These are phyloP conservation scores for Eucalyptus marginata DNA, from an alignment of 345 rosid species.

Conservation along the genomic window DNA sequence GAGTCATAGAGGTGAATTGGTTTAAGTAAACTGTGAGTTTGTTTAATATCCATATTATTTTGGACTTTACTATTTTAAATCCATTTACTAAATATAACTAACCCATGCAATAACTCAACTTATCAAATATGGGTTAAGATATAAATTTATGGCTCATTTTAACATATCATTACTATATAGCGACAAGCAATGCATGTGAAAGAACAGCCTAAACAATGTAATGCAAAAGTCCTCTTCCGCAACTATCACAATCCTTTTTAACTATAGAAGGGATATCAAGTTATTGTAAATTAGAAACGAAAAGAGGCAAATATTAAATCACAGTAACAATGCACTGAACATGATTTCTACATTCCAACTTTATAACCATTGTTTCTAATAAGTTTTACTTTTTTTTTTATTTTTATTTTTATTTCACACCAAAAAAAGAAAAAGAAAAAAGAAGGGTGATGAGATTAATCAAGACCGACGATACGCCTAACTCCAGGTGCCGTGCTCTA, in stretches of 20 bases:
- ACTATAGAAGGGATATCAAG: background rate
- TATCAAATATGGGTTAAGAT: background rate
- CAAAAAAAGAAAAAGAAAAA: fast-evolving
- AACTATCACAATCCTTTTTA: background rate
- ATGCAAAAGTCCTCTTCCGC: background rate
- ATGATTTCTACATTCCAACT: background rate
- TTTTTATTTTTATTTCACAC: background rate
- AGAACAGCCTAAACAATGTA: background rate
- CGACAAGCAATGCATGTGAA: background rate
- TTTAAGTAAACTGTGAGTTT: too few relatives aligned
- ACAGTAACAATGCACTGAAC: background rate
- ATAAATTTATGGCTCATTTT: background rate
- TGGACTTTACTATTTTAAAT: background rate
- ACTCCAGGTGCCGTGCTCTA: background rate
- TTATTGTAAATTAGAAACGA: background rate
- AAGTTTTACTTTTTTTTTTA: background rate
- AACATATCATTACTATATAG: background rate
- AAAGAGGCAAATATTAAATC: background rate
- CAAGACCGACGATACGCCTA: background rate
- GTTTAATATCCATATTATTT: too few relatives aligned
- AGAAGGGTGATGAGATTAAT: too few relatives aligned
- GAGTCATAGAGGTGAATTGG: background rate
- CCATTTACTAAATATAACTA: background rate
- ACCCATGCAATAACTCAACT: background rate
- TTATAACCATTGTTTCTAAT: background rate